Percentiles rank a stretch among this genome's conserved stretches.
Conservation (phyloP, 768 basidiomycete species). For the Scleroderma citrinum region DNA sequence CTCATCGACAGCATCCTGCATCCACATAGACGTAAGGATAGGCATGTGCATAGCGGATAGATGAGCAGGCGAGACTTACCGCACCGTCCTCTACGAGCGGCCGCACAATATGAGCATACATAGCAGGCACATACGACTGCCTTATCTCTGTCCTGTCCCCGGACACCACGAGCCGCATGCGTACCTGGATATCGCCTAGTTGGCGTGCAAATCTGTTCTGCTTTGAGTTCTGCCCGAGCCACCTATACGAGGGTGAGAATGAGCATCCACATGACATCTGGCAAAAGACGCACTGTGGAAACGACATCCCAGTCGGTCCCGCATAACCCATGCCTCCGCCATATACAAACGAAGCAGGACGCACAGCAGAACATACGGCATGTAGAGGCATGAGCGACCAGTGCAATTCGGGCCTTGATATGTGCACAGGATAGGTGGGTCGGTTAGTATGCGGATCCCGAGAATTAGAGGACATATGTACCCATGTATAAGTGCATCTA, state of each 20-base stretch:
- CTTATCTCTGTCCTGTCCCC: slow-evolving; percentile 88
- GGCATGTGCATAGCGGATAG: too few relatives aligned
- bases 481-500: slow-evolving; percentile 94
- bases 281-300: slow-evolving; percentile 67
- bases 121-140: slow-evolving; percentile 84
- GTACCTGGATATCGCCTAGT: slow-evolving; percentile 85
- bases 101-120: slow-evolving; percentile 73
- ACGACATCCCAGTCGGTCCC: slow-evolving; percentile 61
- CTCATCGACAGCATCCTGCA: slow-evolving; percentile 70
- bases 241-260: slow-evolving; percentile 43
- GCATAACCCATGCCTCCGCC: slow-evolving; percentile 65
- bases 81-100: slow-evolving; percentile 71
- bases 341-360: slow-evolving; percentile 80
- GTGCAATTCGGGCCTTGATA: slow-evolving; percentile 78
- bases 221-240: slow-evolving; percentile 98
- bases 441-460: too few relatives aligned
- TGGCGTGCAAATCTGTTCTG: slow-evolving; percentile 75
- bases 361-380: slow-evolving; percentile 83
- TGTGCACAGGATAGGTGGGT: background rate
- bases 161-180: slow-evolving; percentile 92
- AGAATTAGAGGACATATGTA: slow-evolving; percentile 28
- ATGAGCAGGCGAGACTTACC: slow-evolving; percentile 48
- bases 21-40: too few relatives aligned
- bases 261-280: background rate
- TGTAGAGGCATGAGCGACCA: slow-evolving; percentile 95